These are phyloP conservation scores for Kurtzmaniella cleridarum DNA, from an alignment of 805 yeast species.

Conservation along the genomic window DNA sequence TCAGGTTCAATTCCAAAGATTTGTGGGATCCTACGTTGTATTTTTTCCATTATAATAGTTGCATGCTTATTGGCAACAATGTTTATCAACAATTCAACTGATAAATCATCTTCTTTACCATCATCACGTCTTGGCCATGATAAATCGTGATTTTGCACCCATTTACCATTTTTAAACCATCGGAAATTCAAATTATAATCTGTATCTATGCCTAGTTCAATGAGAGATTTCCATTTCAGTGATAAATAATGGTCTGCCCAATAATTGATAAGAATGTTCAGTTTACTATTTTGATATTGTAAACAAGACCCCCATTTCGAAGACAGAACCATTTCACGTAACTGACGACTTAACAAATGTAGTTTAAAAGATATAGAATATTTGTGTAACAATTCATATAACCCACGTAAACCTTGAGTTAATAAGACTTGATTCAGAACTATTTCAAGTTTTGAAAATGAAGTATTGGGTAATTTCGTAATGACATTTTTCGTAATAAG, in stretches of 20 bases:
- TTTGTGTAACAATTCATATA: constrained; percentile 52
- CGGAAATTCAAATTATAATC: constrained; percentile 45
- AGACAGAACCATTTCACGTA: constrained; percentile 41
- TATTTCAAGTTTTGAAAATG: constrained; percentile 44
- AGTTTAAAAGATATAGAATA: constrained; percentile 64
- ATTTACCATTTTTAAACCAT: constrained; percentile 59
- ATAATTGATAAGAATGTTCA: constrained; percentile 53
- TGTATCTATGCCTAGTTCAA: constrained; percentile 57
- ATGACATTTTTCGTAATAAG: constrained; percentile 23
- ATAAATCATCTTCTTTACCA: constrained; percentile 13
- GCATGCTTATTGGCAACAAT: constrained; percentile 35
- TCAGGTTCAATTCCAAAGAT: constrained; percentile 8
- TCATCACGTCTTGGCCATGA: not conserved
- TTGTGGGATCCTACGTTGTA: constrained; percentile 12
- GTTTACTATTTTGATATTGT: constrained; percentile 51
- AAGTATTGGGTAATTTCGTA: constrained; percentile 26
- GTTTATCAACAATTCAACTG: constrained; percentile 30
- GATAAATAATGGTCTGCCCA: constrained; percentile 48
- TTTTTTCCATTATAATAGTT: constrained; percentile 23
- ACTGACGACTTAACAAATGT: constrained; percentile 52
- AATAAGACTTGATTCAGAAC: constrained; percentile 49
- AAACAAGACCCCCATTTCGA: constrained; percentile 56
- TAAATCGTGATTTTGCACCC: constrained; percentile 7
- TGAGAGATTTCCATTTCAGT: constrained; percentile 44
- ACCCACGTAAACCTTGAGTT: constrained; percentile 42